A percentile compares a stretch with the other conserved stretches of the same genome.
Conservation (phyloP, 2,329 filamentous ascomycete genomes). For the Penicillium fuscoglaucum region DNA sequence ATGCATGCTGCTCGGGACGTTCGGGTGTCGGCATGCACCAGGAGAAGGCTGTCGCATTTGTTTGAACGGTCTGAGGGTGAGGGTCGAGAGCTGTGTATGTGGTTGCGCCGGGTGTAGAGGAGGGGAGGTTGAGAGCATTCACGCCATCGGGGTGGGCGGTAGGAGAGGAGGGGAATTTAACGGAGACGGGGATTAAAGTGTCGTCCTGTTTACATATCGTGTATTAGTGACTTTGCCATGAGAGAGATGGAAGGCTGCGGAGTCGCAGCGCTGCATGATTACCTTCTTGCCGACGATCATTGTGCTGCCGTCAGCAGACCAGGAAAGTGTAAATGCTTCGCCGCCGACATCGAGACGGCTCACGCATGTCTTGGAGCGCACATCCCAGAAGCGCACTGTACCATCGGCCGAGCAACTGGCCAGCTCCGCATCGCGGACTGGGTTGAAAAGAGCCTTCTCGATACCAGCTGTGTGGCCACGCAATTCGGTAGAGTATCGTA, state of each 20-base stretch:
- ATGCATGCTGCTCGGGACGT: slow-evolving; percentile 43
- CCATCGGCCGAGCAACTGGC: slow-evolving; percentile 53
- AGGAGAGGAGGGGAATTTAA: slow-evolving; percentile 43
- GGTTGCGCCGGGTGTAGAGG: slow-evolving; percentile 23
- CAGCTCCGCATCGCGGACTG: slow-evolving; percentile 50
- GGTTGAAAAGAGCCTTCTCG: slow-evolving; percentile 53
- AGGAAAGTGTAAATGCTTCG: slow-evolving; percentile 51
- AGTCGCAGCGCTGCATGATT: slow-evolving; percentile 6
- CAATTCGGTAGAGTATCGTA: slow-evolving; percentile 51
- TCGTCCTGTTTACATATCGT: slow-evolving; percentile 41
- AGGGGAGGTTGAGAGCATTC: slow-evolving; percentile 7
- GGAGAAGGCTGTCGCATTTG: slow-evolving; percentile 51
- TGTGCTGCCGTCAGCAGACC: slow-evolving; percentile 50
- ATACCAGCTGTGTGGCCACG: slow-evolving; percentile 50
- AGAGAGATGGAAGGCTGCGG: neutral
- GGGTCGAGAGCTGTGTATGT: slow-evolving; percentile 44
- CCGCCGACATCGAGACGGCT: slow-evolving; percentile 51
- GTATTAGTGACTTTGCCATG: neutral
- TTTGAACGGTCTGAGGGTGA: slow-evolving; percentile 49
- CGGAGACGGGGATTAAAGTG: slow-evolving; percentile 48
- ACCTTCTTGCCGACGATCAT: slow-evolving; percentile 52
- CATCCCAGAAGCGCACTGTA: slow-evolving; percentile 53
- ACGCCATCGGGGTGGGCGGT: slow-evolving; percentile 26
- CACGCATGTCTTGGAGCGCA: slow-evolving; percentile 50
- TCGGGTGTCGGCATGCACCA: slow-evolving; percentile 41